Evolutionary conservation across 495 filamentous ascomycete species (phyloP), one percentile per base, ranked within the genome.

Genomic region (Penicillium chermesinum): DNA sequence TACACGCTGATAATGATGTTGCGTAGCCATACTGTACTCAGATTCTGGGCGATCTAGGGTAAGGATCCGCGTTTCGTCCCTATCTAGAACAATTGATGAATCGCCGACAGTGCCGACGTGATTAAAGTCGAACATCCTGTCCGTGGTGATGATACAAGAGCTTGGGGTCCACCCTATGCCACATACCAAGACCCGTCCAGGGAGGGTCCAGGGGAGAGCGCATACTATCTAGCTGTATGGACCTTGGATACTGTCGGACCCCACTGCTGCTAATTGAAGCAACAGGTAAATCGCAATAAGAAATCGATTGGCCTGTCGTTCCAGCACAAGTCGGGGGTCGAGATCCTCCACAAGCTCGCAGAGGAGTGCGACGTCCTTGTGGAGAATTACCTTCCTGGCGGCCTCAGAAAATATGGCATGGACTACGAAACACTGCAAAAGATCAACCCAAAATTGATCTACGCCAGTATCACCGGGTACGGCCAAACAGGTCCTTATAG

Each of bases 121-220:
- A 96, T 98, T 68, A 98, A 98, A 64, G 79, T 97, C 43, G 93
- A 98, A 64, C 94, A 98, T 66, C 94, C 93, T 4, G 80, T 76
- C 0, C 77, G 88, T 33, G 93, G 93, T 21, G 93, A 98, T 60
- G 93, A 98, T 64, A 98, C 93, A 17, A 74, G 93, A 49, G 89
- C 90, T 38, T 98, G 93, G 93, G 93, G 93, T 1, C 93, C 93
- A 17, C 93, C 93, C 21, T 97, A 91, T 70, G 93, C 93, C 20
- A 77, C 78, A 39, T 88, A 93, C 59, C 55, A 74, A 20, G 79
- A 74, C 18, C 78, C 77, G 20, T 70, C 78, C 10, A 74, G 70
- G 20, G 67, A 86, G 46, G 88, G 88, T 1, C 84, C 86, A 2
- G 93, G 93, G 14, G 93, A 98, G 67, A 94, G 88, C 53, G 94